Evolutionary conservation across 1,139 yeast genomes (phyloP).

Genomic region (Dujonia santamariae): DNA sequence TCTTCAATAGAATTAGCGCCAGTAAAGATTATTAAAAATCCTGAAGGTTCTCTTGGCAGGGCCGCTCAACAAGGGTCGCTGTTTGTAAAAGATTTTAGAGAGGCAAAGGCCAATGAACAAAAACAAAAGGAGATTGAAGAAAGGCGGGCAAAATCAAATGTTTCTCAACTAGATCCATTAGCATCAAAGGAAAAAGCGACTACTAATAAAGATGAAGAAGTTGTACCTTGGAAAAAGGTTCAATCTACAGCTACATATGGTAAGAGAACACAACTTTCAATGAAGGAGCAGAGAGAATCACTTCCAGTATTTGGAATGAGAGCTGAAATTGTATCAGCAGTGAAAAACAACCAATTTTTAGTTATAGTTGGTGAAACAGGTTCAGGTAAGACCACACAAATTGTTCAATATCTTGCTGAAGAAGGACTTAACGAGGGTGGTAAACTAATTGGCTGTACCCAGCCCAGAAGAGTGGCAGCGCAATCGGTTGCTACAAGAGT

Average conservation of each 20-base stretch:
- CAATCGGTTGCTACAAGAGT: constrained; percentile 67
- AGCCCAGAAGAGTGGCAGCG: constrained; percentile 75
- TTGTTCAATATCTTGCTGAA: constrained; percentile 37
- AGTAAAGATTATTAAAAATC: constrained; percentile 58
- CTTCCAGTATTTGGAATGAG: constrained; percentile 75
- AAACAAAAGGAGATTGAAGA: constrained; percentile 40
- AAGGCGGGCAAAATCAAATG: constrained; percentile 18
- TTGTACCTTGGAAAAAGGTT: constrained; percentile 43
- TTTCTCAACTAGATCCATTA: constrained; percentile 41
- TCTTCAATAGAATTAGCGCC: constrained; percentile 47
- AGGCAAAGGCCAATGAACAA: constrained; percentile 49
- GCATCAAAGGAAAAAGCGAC: neutral
- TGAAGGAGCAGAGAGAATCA: constrained; percentile 63
- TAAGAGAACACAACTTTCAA: constrained; percentile 47
- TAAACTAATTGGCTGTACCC: constrained; percentile 63
- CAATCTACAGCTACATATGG: constrained; percentile 49
- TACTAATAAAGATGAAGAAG: constrained; percentile 14
- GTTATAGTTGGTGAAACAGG: constrained; percentile 51
- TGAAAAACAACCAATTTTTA: constrained; percentile 44
- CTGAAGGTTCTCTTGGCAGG: constrained; percentile 75
- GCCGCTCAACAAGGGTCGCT: constrained; percentile 78
- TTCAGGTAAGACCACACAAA: constrained; percentile 44
- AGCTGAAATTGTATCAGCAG: constrained; percentile 51
- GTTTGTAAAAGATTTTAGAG: constrained; percentile 63
- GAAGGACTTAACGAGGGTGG: constrained; percentile 27